phyloP scores from a whole-genome alignment of 2,329 filamentous ascomycete species.

The Colletotrichum phormii region DNA sequence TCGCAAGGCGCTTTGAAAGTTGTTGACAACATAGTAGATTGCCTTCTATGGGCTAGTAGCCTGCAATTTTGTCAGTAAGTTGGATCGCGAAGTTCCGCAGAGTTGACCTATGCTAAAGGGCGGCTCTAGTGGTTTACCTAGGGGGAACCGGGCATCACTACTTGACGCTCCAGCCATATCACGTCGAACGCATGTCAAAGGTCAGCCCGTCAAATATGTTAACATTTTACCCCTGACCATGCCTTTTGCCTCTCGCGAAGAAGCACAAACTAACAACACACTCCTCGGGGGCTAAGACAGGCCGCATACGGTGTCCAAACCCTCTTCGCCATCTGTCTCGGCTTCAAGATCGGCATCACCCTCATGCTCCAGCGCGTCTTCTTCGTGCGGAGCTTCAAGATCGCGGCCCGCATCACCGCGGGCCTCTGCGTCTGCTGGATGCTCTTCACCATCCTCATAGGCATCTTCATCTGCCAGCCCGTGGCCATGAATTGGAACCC shows the following conservation, averaged over 20 bases:
- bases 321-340: conserved; percentile 8
- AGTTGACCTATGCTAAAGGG: background rate
- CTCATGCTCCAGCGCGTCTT: conserved; percentile 19
- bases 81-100: background rate
- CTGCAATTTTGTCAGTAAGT: conserved; percentile 9
- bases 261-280: too few species aligned
- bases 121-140: background rate
- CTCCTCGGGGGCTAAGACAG: too few species aligned
- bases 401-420: background rate
- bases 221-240: background rate
- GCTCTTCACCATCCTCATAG: conserved; percentile 6
- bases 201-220: background rate
- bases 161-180: background rate
- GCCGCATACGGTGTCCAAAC: conserved; percentile 8
- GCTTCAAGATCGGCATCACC: conserved; percentile 23
- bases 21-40: background rate
- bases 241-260: background rate
- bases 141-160: conserved; percentile 2
- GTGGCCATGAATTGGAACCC: conserved; percentile 49
- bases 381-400: background rate
- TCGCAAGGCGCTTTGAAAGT: background rate
- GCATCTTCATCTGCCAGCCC: conserved; percentile 47
- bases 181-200: conserved; percentile 6
- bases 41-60: conserved; percentile 2
- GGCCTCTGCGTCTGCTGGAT: conserved; percentile 10